Base-by-base conservation (phyloP, 2,329 filamentous ascomycete genomes). In the Fusarium tjaetaba region DNA sequence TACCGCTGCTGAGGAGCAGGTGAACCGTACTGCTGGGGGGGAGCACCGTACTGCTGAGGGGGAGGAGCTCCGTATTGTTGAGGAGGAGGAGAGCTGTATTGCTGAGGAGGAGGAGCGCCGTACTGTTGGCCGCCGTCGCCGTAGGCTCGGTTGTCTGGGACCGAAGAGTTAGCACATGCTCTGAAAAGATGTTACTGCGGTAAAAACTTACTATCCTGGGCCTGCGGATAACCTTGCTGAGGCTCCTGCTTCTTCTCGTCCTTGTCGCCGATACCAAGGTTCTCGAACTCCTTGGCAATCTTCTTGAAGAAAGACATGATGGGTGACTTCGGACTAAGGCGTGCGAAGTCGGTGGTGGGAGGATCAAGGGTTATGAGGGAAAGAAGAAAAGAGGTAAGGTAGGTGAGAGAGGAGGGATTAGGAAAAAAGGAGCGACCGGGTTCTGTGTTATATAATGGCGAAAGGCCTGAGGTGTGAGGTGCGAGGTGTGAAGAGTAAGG, bases 281-380 rank as follows among this genome's bases (percentile, higher is more conserved):
- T 83, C 76, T 88, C 85, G 46, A 86, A 82, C 72, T 84, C 80
- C 73, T 83, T 80, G 65, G 81, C 79, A 53, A 85, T 74, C 74
- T 84, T 84, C 71, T 82, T 83, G 77, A 85, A 82, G 76, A 85
- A 85, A 41, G 84, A 85, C 84, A 86, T 86, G 60, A 46, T 67
- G 63, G 41, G 39, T 49, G 69, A 61, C 69, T 67, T 55, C 68
- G 59, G 53, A 56, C 63, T 57, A 26, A 48, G 45, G 53, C 43
- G 38, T 64, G 53, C 43, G 53, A 60, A 72, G 59, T 64, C 62
- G 52, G 8, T 26, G 13, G 49, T 22, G 42, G 24, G 46, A n/a
- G 39, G 39, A 22, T 32, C 34, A n/a, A 48, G 59, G 58, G 43
- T 52, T 45, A n/a, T 32, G 60, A 45, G n/a, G 46, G 18, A 28